Evolutionary conservation across 257 asterid genomes (phyloP), one percentile per base, ranked within the genome.

Genomic region (Salvia rosmarinus): DNA sequence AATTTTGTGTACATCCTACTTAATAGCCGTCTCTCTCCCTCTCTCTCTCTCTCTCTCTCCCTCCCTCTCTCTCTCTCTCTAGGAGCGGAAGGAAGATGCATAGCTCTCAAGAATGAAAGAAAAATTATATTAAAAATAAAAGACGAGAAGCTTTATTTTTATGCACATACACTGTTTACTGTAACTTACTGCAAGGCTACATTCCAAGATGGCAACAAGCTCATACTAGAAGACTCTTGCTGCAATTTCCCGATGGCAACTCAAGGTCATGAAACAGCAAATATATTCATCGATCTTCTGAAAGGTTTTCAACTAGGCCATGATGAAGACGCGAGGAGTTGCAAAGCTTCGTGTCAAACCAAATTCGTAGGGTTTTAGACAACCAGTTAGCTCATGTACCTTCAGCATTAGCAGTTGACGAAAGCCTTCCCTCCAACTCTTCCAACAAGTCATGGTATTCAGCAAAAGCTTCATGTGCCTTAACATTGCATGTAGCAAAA

Each of bases 401-500:
- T 66, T 83, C 96, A 16, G 84, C 67, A 55, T 44, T n/a, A 56
- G 75, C 75, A 57, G 81, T 40, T 59, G 82, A 78, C 12, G 93
- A 82, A 74, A 91, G 98, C 82, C 75, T 85, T 60, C 75, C 87
- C 8, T 91, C 97, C 91, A 95, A 83, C 78, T 82, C 91, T 71
- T 85, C 96, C 67, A 95, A 87, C 89, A 95, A 87, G 80, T 91
- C 97, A 63, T 80, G 89, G 87, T 86, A 91, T 69, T 91, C 90
- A 7, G 76, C 51, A 77, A 91, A 91, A 74, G 93, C 73, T 67
- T 81, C 82, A 62, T 89, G 91, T 4, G 86, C 89, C 99, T 95
- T 81, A 43, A 77, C 30, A 72, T 37, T 10, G 55, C 46, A 49
- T 70, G 47, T 32, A 60, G 20, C 56, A 74, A 51, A 54, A 64